Evolutionary conservation across 768 basidiomycete genomes (phyloP), one percentile per base, ranked within the genome.

Genomic region (Lepiota brunneoincarnata): DNA sequence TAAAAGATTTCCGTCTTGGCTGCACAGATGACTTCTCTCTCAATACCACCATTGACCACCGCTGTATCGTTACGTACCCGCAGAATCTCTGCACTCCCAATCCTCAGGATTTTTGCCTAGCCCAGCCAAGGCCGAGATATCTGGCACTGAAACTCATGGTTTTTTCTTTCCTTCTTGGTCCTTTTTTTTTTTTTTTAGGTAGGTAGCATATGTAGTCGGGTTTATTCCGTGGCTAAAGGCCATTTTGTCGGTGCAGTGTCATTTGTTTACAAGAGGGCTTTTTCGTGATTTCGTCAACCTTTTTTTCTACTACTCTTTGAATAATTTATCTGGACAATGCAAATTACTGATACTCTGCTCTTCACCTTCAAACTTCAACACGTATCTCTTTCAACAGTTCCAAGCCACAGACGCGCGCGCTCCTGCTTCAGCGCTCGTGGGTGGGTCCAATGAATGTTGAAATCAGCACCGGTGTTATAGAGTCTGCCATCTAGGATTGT

Each of bases 201-300:
- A 46, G 44, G 43, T 52, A 52, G 51, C 2, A 52, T 52, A 52
- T 52, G 51, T 51, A 51, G 50, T 45, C 38, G 43, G 51, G 51
- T 44, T 44, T 44, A 44, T 41, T 24, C 11, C 17, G 34, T 24
- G 52, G 52, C 44, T 31, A 39, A 54, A 46, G 52, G 44, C 44
- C 52, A 54, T 35, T 36, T 39, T 46, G 50, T 51, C 50, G 31
- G 50, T 51, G 42, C 50, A 44, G 51, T 44, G 51, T 45, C 39
- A 34, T 23, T 44, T 23, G 21, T 26, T 18, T 35, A 28, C 18
- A 23, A 31, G 36, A 37, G 43, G 43, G 35, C 26, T 54, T 54
- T 54, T 31, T 38, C 39, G 35, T 54, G 43, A 39, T 45, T 45
- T 34, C 44, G 24, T 7, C 26, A 51, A 35, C 28, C 37, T 6